phyloP scores from a whole-genome alignment of 2,329 filamentous ascomycete genomes.

The Delphinella strobiligena region DNA sequence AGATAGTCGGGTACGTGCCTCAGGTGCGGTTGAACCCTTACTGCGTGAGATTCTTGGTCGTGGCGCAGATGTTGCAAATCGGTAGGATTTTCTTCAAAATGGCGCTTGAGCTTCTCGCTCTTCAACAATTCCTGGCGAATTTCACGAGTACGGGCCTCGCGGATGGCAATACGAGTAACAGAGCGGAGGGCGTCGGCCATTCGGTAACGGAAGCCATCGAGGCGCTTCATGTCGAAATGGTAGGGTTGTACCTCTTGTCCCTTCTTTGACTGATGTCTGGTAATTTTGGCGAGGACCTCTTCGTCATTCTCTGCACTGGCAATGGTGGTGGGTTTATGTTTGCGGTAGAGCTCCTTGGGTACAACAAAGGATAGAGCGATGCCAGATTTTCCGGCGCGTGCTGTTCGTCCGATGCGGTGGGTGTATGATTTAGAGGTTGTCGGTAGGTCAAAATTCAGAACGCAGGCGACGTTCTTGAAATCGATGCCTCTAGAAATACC shows the following conservation, averaged over 20 bases:
- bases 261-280: constrained; percentile 63
- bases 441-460: constrained; percentile 95
- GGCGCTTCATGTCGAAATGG: constrained; percentile 85
- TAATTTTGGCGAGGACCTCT: constrained; percentile 67
- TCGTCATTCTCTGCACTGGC: constrained; percentile 72
- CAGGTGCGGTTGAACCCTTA: constrained; percentile 75
- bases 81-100: constrained; percentile 94
- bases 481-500: constrained; percentile 94
- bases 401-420: constrained; percentile 92
- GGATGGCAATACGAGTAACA: constrained; percentile 78
- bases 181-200: constrained; percentile 85
- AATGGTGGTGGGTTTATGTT: constrained; percentile 78
- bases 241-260: constrained; percentile 80
- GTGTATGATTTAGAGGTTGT: constrained; percentile 82
- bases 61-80: constrained; percentile 81
- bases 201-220: constrained; percentile 89
- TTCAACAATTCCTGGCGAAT: constrained; percentile 82
- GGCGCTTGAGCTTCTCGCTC: constrained; percentile 83
- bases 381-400: constrained; percentile 77
- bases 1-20: constrained; percentile 93
- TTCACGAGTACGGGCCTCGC: constrained; percentile 80
- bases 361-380: constrained; percentile 96
- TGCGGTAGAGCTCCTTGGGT: constrained; percentile 67
- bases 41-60: constrained; percentile 75
- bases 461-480: constrained; percentile 87